Conservation (phyloP, 768 basidiomycete species). For the Exsudoporus frostii region DNA sequence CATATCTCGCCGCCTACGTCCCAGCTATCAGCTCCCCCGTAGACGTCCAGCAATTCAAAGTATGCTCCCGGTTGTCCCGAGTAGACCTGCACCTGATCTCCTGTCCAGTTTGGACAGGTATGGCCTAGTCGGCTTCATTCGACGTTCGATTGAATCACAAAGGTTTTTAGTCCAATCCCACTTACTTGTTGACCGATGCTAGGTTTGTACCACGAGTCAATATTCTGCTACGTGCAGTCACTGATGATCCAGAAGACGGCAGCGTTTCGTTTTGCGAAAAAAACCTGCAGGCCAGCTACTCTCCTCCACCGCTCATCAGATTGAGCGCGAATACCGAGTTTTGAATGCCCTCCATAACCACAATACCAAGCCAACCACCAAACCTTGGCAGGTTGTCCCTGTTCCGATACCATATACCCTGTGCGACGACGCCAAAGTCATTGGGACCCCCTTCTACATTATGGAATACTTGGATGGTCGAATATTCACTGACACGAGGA, state of each 20-base stretch:
- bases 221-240: slow-evolving; percentile 1
- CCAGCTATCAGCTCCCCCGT: slow-evolving; percentile 60
- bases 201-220: slow-evolving; percentile 40
- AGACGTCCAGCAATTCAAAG: slow-evolving; percentile 89
- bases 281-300: slow-evolving; percentile 88
- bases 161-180: slow-evolving; percentile 79
- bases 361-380: slow-evolving; percentile 55
- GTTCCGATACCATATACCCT: slow-evolving; percentile 82
- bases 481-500: slow-evolving; percentile 83
- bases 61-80: slow-evolving; percentile 32
- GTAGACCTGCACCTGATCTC: not conserved
- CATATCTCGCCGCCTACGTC: slow-evolving; percentile 59
- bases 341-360: slow-evolving; percentile 73
- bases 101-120: slow-evolving; percentile 83
- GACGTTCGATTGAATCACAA: slow-evolving; percentile 1
- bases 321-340: slow-evolving; percentile 90
- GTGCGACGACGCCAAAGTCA: slow-evolving; percentile 71
- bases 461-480: slow-evolving; percentile 96
- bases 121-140: slow-evolving; percentile 20
- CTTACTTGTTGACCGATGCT: slow-evolving; percentile 86
- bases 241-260: slow-evolving; percentile 35
- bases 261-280: slow-evolving; percentile 83
- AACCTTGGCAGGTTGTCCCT: slow-evolving; percentile 58
- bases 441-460: slow-evolving; percentile 92
- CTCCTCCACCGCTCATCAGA: slow-evolving; percentile 89